A percentile compares a stretch with the other conserved stretches of the same genome.
phyloP scores from a whole-genome alignment of 106 monocot species.

The Gastrodia elata region DNA sequence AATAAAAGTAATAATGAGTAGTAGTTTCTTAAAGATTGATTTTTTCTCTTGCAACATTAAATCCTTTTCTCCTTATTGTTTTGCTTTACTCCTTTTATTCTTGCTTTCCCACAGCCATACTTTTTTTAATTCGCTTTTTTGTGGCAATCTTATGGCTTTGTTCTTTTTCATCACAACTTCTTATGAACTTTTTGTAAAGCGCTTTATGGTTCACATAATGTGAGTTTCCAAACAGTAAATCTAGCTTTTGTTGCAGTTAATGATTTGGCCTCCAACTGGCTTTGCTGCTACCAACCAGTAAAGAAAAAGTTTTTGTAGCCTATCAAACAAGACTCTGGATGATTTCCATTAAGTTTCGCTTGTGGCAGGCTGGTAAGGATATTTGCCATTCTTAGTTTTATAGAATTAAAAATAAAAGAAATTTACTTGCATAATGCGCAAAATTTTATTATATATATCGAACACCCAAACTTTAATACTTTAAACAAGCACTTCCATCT shows the following conservation, averaged over 20 bases:
- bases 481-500: too few relatives aligned
- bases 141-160: neutral
- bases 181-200: neutral
- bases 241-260: neutral
- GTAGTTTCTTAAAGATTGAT: too few relatives aligned
- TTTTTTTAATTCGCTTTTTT: neutral
- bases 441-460: too few relatives aligned
- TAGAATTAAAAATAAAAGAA: too few relatives aligned
- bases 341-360: too few relatives aligned
- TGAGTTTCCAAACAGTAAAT: neutral
- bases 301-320: too few relatives aligned
- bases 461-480: too few relatives aligned
- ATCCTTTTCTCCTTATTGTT: neutral
- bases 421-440: too few relatives aligned
- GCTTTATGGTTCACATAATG: neutral
- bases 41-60: neutral
- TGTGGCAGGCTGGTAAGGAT: too few relatives aligned
- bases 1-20: too few relatives aligned
- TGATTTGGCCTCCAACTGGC: neutral
- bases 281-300: neutral
- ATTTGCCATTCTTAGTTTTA: too few relatives aligned
- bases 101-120: neutral
- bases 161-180: neutral
- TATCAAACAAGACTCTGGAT: too few relatives aligned
- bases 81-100: neutral